Percentiles rank a stretch among this genome's conserved stretches.
Evolutionary conservation across 768 basidiomycete species (phyloP).

Genomic region (Daedaleopsis sinensis): DNA sequence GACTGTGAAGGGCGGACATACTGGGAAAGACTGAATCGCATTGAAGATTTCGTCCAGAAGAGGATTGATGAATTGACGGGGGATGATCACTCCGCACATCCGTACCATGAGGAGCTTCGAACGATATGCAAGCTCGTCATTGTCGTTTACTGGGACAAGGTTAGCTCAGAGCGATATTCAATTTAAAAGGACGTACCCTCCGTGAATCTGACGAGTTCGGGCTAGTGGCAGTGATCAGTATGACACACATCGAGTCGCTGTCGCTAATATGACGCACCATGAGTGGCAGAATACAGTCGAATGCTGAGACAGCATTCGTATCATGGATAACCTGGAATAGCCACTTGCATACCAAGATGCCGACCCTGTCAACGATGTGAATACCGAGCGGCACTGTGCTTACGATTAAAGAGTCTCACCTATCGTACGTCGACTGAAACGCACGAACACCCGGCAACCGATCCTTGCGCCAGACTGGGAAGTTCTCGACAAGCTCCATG

Average conservation of each 20-base stretch:
- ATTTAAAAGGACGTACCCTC: constrained; percentile 48
- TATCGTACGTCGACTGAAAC: constrained; percentile 86
- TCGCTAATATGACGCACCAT: constrained; percentile 52
- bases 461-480: constrained; percentile 71
- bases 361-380: constrained; percentile 46
- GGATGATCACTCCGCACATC: constrained; percentile 86
- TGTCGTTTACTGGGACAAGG: constrained; percentile 59
- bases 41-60: constrained; percentile 74
- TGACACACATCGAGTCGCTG: background rate
- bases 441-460: constrained; percentile 76
- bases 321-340: constrained; percentile 75
- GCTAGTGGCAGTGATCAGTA: constrained; percentile 40
- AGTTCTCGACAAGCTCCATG: constrained; percentile 58
- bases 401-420: constrained; percentile 40
- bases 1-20: constrained; percentile 38
- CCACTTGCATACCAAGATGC: constrained; percentile 75
- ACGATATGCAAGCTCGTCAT: constrained; percentile 66
- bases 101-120: constrained; percentile 75
- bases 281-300: constrained; percentile 81
- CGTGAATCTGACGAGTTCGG: constrained; percentile 75
- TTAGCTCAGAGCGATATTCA: background rate
- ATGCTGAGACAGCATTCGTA: constrained; percentile 72
- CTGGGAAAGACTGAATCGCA: constrained; percentile 76
- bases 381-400: too few relatives aligned
- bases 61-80: constrained; percentile 64